phyloP scores from a whole-genome alignment of 257 asterid genomes.

The Rauvolfia tetraphylla region DNA sequence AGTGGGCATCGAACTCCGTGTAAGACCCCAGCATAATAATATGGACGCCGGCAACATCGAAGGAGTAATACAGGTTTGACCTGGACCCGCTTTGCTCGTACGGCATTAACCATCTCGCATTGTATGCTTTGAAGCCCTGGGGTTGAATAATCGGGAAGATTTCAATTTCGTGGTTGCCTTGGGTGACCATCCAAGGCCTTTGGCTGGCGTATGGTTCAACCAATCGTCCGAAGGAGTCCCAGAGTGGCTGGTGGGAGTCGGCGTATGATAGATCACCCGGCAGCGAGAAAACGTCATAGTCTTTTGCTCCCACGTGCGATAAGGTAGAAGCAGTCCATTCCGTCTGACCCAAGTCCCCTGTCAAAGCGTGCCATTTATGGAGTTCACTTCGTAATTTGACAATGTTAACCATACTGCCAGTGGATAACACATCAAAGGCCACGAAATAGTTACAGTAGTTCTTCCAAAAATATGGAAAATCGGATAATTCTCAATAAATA shows the following conservation, averaged over 20 bases:
- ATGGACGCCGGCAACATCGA: conserved; percentile 59
- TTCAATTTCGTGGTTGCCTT: conserved; percentile 85
- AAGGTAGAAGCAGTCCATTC: conserved; percentile 80
- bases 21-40: conserved; percentile 78
- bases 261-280: conserved; percentile 93
- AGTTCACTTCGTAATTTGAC: background rate
- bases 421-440: no score
- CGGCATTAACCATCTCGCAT: conserved; percentile 78
- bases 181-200: conserved; percentile 89
- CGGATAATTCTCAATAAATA: no score
- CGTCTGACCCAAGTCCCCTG: conserved; percentile 89
- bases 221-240: conserved; percentile 86
- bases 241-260: conserved; percentile 60
- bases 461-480: no score
- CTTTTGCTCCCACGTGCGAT: conserved; percentile 44
- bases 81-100: conserved; percentile 52
- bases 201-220: conserved; percentile 67
- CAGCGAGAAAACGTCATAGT: conserved; percentile 62
- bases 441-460: no score
- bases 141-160: conserved; percentile 53
- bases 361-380: background rate
- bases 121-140: conserved; percentile 63
- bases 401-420: no score
- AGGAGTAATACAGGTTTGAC: conserved; percentile 71
- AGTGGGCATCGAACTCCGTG: conserved; percentile 48